phyloP scores from a whole-genome alignment of 352 stramenopile species.

The Globisporangium acanthophoron region DNA sequence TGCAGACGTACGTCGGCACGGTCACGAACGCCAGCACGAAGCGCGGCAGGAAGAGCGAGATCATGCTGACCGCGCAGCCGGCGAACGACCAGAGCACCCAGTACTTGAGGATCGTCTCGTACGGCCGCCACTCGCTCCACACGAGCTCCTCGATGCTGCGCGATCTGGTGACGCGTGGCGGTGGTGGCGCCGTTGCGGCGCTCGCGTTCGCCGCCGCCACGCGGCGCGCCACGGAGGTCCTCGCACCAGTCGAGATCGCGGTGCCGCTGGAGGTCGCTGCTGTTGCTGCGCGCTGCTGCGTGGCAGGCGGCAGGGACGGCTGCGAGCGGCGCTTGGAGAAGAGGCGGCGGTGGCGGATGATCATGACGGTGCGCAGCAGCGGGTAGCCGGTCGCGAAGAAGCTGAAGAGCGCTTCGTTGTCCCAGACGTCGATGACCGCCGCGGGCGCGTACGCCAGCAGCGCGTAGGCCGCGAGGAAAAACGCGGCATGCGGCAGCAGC shows the following conservation, averaged over 20 bases:
- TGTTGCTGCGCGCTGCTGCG: not conserved
- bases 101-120: conserved; percentile 80
- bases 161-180: conserved; percentile 5
- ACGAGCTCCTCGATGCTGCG: conserved; percentile 12
- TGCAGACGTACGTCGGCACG: conserved; percentile 51
- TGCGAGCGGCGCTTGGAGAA: conserved; percentile 21
- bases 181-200: not conserved
- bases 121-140: conserved; percentile 56
- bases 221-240: not conserved
- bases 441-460: conserved; percentile 37
- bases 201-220: not conserved
- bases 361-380: conserved; percentile 54
- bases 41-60: conserved; percentile 58
- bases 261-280: too few species aligned
- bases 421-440: conserved; percentile 39
- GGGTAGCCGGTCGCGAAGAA: conserved; percentile 65
- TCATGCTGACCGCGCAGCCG: conserved; percentile 35
- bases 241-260: not conserved
- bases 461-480: conserved; percentile 54
- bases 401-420: conserved; percentile 49
- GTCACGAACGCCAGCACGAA: conserved; percentile 53
- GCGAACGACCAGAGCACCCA: conserved; percentile 78
- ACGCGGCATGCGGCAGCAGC: conserved; percentile 61
- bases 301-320: not conserved
- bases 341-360: conserved; percentile 51